A percentile compares a stretch with the other conserved stretches of the same genome.
phyloP scores from a whole-genome alignment of 78 protist genomes.

The Monosiga brevicollis region DNA sequence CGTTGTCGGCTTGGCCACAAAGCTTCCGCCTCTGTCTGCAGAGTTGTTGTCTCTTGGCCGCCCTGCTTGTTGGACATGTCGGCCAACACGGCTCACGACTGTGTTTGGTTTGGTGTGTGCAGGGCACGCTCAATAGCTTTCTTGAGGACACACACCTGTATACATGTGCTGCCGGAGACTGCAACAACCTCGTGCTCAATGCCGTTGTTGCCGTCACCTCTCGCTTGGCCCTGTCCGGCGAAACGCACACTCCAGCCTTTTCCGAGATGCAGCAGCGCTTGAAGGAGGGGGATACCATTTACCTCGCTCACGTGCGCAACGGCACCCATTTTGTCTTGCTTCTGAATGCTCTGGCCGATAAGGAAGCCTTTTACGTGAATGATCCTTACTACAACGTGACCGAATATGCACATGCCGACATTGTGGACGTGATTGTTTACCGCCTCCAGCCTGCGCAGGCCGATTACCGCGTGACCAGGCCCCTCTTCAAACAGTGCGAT shows the following conservation, averaged over 20 bases:
- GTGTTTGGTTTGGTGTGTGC: no score
- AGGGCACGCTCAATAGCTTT: not conserved
- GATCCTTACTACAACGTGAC: not conserved
- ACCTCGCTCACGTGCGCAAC: slow-evolving; percentile 17
- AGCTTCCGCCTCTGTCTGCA: no score
- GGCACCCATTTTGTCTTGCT: slow-evolving; percentile 10
- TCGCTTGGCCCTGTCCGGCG: not conserved
- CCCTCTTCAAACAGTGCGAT: slow-evolving; percentile 17
- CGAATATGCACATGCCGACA: not conserved
- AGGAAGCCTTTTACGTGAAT: not conserved
- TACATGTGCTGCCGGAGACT: slow-evolving; percentile 11
- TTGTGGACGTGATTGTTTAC: slow-evolving; percentile 1
- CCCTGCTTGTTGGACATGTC: no score
- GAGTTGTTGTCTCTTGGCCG: no score
- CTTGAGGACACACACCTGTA: not conserved
- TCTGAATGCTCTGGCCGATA: not conserved
- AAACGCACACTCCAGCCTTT: not conserved
- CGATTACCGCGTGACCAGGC: not conserved
- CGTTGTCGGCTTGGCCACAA: no score
- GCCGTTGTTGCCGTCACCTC: not conserved
- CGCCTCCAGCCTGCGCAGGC: not conserved
- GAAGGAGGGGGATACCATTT: not conserved
- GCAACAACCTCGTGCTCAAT: slow-evolving; percentile 9
- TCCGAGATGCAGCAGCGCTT: not conserved
- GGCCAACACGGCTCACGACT: no score